Evolutionary conservation across 2,329 filamentous ascomycete genomes (phyloP), one percentile per base, ranked within the genome.

Genomic region (Nigrospora osmanthi): DNA sequence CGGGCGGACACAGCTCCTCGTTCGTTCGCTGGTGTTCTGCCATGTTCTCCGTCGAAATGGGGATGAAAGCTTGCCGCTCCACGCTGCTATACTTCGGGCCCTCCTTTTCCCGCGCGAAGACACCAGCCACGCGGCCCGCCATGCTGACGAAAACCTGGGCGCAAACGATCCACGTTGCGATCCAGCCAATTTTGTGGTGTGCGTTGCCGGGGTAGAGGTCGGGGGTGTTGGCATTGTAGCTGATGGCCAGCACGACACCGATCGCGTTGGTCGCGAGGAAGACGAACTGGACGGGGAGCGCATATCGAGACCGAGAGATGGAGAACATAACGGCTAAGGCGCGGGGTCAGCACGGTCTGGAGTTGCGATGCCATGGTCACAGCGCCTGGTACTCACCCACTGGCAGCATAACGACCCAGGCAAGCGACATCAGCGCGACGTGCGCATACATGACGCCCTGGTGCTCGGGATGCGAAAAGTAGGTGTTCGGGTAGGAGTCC

Each of bases 161-260:
- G 43, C 73, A 73, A 11, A 86, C 73, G 4, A 90, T 71, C 72
- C 80, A 85, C 3, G 85, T 91, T 30, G 85, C 75, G 36, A 87
- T 72, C 91, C 91, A 97, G 44, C 89, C 89, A 37, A 91, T 75
- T 62, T 87, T 89, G 68, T 89, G 83, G 63, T 96, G 90, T n/a
- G 85, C 79, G 59, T 95, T 95, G 59, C 86, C 83, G 31, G 82
- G 81, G 61, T 95, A 96, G 17, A 96, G 69, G 58, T 95, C 87
- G 1, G 89, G 89, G 0, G 89, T 95, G 51, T 78, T 81, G 47
- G 77, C 73, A 61, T 93, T 89, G 70, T 95, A 95, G 32, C 88
- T 68, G 41, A 78, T 74, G 9, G 78, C 81, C 23, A 86, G 60
- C 13, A 87, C 57, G 19, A 90, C 53, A 15, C 83, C 87, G 2